Conservation (phyloP, 225 moss, liverwort and hornwort species). For the Physcomitrium patens region DNA sequence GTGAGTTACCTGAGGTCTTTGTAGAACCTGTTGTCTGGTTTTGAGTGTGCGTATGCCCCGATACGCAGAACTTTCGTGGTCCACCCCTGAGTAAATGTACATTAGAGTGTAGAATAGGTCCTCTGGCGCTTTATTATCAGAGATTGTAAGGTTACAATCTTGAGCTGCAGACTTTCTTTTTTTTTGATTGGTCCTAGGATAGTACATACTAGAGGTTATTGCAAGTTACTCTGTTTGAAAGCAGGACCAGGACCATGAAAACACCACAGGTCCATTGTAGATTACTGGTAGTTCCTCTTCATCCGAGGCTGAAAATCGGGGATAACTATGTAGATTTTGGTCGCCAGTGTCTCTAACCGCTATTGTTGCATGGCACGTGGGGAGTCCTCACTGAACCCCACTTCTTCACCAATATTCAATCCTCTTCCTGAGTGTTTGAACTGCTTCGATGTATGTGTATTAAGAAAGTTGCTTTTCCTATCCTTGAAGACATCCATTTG, state of each 20-base stretch:
- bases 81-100: constrained; percentile 32
- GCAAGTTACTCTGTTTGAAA: not conserved
- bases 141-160: constrained; percentile 15
- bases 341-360: constrained; percentile 21
- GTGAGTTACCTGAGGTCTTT: constrained; percentile 12
- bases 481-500: not conserved
- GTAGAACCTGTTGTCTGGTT: constrained; percentile 13
- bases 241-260: constrained; percentile 10
- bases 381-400: constrained; percentile 6
- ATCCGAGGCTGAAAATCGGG: constrained; percentile 26
- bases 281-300: constrained; percentile 24
- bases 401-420: not conserved
- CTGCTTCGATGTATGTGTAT: not conserved
- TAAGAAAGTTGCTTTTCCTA: not conserved
- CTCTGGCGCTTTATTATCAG: not conserved
- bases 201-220: constrained; percentile 15
- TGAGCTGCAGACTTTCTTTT: constrained; percentile 18
- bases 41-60: constrained; percentile 23
- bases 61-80: constrained; percentile 20
- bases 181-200: constrained; percentile 10
- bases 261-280: constrained; percentile 20
- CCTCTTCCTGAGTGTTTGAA: not conserved
- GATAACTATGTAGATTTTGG: constrained; percentile 29
- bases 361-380: constrained; percentile 15
- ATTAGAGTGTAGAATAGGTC: constrained; percentile 39